Percentiles rank a stretch among this genome's conserved stretches.
These are phyloP conservation scores for Yamadazyma akitaensis DNA, from an alignment of 805 yeast species.

Conservation along the genomic window DNA sequence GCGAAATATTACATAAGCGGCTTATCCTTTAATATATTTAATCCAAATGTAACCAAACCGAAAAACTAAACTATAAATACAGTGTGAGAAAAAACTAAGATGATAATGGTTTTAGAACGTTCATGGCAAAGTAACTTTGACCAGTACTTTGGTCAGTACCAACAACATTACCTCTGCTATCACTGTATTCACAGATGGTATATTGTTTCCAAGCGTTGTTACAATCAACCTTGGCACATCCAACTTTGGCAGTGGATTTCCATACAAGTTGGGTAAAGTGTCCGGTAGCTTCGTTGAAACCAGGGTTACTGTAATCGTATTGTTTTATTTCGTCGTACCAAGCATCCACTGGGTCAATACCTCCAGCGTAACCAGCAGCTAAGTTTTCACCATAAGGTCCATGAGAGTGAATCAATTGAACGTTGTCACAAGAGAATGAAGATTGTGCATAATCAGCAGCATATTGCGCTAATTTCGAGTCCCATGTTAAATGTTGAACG, in stretches of 20 bases:
- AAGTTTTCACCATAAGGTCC: conserved; percentile 76
- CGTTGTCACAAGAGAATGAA: conserved; percentile 52
- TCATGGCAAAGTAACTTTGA: conserved; percentile 35
- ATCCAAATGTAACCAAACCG: background rate
- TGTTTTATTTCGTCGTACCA: conserved; percentile 67
- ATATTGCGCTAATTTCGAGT: conserved; percentile 28
- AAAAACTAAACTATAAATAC: background rate
- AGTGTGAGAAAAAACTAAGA: conserved; percentile 1
- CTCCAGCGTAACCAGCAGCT: conserved; percentile 63
- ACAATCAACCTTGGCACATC: conserved; percentile 60
- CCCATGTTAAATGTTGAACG: conserved; percentile 31
- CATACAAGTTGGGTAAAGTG: conserved; percentile 80
- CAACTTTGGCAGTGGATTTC: conserved; percentile 57
- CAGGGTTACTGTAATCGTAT: conserved; percentile 54
- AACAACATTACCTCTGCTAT: conserved; percentile 49
- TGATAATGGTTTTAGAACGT: conserved; percentile 38
- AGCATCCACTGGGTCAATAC: conserved; percentile 57
- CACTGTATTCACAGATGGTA: conserved; percentile 66
- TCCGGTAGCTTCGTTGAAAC: conserved; percentile 55
- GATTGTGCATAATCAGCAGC: conserved; percentile 50
- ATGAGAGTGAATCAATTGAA: conserved; percentile 58
- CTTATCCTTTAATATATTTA: background rate
- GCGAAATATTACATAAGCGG: conserved; percentile 6
- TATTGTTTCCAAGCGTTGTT: conserved; percentile 52
- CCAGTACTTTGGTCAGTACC: conserved; percentile 32